Percentiles rank a stretch among this genome's conserved stretches.
Conservation (phyloP, 305 asterid genomes). For the Salvia sclarea region DNA sequence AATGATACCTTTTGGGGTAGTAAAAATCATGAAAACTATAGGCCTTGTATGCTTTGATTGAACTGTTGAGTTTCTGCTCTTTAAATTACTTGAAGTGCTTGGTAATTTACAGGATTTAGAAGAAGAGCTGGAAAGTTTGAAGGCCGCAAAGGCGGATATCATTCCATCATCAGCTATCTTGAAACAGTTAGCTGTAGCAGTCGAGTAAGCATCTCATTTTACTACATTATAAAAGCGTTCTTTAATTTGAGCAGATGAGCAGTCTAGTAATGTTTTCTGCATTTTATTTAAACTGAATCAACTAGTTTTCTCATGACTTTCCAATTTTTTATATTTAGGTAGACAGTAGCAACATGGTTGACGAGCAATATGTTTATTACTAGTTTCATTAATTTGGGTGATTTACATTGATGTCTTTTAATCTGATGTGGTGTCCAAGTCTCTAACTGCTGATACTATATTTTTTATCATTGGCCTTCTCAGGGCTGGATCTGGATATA, state of each 20-base stretch:
- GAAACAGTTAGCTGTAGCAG: constrained; percentile 86
- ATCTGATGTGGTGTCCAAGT: constrained; percentile 17
- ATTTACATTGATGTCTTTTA: constrained; percentile 18
- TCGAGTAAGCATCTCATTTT: constrained; percentile 64
- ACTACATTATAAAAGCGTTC: constrained; percentile 5
- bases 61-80: constrained; percentile 32
- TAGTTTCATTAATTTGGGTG: constrained; percentile 27
- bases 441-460: constrained; percentile 24
- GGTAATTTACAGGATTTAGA: constrained; percentile 58
- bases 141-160: constrained; percentile 48
- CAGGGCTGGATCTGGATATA: constrained; percentile 68
- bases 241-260: constrained; percentile 13
- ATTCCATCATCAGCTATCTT: constrained; percentile 68
- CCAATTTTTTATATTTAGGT: constrained; percentile 5
- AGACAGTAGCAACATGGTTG: constrained; percentile 20
- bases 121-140: constrained; percentile 52
- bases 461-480: constrained; percentile 28
- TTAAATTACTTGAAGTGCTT: constrained; percentile 28
- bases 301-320: constrained; percentile 16
- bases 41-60: constrained; percentile 19
- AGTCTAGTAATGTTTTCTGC: constrained; percentile 13
- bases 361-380: constrained; percentile 15
- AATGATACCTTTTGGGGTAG: neutral
- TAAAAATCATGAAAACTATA: constrained; percentile 13
- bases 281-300: neutral